Conservation (phyloP, 1,139 yeast genomes). For the Oligophagozyma castellii region DNA sequence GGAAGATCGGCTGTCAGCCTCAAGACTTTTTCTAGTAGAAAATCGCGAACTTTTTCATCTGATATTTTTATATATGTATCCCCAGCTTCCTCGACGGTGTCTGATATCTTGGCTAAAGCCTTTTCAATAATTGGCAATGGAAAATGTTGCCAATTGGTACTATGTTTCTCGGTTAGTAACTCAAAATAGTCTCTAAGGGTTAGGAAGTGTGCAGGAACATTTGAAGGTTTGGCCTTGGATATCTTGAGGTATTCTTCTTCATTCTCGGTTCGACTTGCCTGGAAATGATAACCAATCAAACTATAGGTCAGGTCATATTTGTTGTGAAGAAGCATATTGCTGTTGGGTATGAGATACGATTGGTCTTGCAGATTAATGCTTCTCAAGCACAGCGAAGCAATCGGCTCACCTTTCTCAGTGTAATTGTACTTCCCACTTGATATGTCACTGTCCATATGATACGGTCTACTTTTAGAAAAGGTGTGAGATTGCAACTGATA, state of each 20-base stretch:
- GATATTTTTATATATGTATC: conserved; percentile 37
- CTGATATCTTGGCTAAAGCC: conserved; percentile 30
- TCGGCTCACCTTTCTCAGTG: conserved; percentile 21
- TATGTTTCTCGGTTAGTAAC: conserved; percentile 12
- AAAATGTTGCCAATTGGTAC: conserved; percentile 14
- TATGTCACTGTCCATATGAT: conserved; percentile 12
- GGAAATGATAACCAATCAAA: conserved; percentile 29
- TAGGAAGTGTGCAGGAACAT: conserved; percentile 9
- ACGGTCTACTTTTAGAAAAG: conserved; percentile 21
- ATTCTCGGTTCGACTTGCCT: conserved; percentile 18
- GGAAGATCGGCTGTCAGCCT: conserved; percentile 26
- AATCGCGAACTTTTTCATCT: conserved; percentile 24
- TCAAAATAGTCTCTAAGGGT: conserved; percentile 27
- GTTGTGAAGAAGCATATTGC: conserved; percentile 31
- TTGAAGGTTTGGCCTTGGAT: conserved; percentile 3
- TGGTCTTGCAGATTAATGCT: conserved; percentile 19
- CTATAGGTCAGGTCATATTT: conserved; percentile 29
- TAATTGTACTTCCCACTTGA: conserved; percentile 19
- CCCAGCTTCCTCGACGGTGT: conserved; percentile 33
- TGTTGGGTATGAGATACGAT: conserved; percentile 18
- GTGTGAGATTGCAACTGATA: conserved; percentile 22
- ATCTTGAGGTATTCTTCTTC: conserved; percentile 22
- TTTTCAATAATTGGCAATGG: conserved; percentile 11
- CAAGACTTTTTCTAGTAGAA: conserved; percentile 26
- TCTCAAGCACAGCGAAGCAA: conserved; percentile 26